Percentiles rank a stretch among this genome's conserved stretches.
These are phyloP conservation scores for Fraxinus baroniana DNA, from an alignment of 305 asterid species.

Conservation along the genomic window DNA sequence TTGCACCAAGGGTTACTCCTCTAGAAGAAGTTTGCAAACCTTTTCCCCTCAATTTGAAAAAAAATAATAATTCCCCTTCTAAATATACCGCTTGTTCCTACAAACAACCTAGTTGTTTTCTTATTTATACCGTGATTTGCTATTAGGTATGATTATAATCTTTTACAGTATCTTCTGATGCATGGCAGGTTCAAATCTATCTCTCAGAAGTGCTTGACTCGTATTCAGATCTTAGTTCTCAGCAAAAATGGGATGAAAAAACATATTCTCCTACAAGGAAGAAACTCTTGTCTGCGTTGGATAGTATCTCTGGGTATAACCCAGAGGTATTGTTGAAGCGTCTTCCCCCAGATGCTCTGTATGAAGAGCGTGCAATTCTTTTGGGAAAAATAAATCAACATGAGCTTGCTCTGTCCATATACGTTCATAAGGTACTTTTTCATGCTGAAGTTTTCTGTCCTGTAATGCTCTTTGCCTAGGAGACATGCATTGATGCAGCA, in stretches of 20 bases:
- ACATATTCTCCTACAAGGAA: slow-evolving; percentile 79
- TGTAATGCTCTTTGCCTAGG: slow-evolving; percentile 18
- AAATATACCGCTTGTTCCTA: slow-evolving; percentile 8
- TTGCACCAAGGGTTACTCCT: slow-evolving; percentile 12
- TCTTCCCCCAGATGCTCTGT: slow-evolving; percentile 86
- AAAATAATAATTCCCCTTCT: not conserved
- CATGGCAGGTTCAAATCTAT: slow-evolving; percentile 86
- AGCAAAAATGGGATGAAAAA: slow-evolving; percentile 90
- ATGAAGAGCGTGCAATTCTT: slow-evolving; percentile 90
- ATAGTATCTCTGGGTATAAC: slow-evolving; percentile 78
- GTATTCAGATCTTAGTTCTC: slow-evolving; percentile 71
- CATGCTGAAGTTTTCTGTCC: slow-evolving; percentile 17
- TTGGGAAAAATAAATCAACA: slow-evolving; percentile 95
- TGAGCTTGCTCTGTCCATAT: slow-evolving; percentile 92
- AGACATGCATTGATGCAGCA: slow-evolving; percentile 12
- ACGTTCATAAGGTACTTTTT: slow-evolving; percentile 77
- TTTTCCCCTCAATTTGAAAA: not conserved
- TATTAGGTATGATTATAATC: slow-evolving; percentile 1
- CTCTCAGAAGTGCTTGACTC: slow-evolving; percentile 95
- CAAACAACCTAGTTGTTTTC: slow-evolving; percentile 14
- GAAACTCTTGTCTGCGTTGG: slow-evolving; percentile 87
- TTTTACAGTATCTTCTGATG: slow-evolving; percentile 21
- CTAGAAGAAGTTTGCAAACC: slow-evolving; percentile 9
- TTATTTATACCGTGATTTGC: not conserved
- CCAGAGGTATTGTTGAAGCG: slow-evolving; percentile 79